Evolutionary conservation across 768 basidiomycete species (phyloP).

Genomic region (Galerina sulciceps): DNA sequence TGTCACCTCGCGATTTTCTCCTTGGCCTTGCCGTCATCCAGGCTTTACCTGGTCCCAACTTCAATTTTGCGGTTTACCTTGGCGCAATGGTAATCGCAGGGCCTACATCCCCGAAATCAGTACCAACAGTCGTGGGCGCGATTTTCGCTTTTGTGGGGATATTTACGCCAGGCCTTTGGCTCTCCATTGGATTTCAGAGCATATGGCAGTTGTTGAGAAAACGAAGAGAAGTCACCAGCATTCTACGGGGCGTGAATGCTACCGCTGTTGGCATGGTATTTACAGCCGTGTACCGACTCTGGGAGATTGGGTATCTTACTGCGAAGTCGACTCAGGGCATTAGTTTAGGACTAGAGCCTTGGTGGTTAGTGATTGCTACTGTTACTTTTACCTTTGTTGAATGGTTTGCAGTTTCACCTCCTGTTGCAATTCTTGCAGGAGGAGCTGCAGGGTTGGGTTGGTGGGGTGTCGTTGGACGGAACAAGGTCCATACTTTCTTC

Average conservation of each 20-base stretch:
- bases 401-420: conserved; percentile 43
- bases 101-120: conserved; percentile 23
- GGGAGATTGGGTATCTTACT: conserved; percentile 42
- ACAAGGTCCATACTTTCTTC: background rate
- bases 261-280: conserved; percentile 46
- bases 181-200: conserved; percentile 40
- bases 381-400: conserved; percentile 43
- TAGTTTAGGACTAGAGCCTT: conserved; percentile 43
- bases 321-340: conserved; percentile 26
- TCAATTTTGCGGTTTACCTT: conserved; percentile 58
- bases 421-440: conserved; percentile 42
- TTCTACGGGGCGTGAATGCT: conserved; percentile 44
- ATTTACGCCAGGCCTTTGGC: conserved; percentile 49
- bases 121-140: conserved; percentile 44
- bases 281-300: conserved; percentile 44
- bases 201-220: conserved; percentile 36
- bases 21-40: conserved; percentile 55
- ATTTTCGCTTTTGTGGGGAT: conserved; percentile 53
- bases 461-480: conserved; percentile 40
- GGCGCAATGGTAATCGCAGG: conserved; percentile 44
- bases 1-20: conserved; percentile 56
- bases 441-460: conserved; percentile 45
- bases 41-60: conserved; percentile 58
- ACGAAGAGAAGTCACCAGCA: conserved; percentile 30
- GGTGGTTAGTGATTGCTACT: conserved; percentile 50